Evolutionary conservation across 441 rosid genomes (phyloP), one percentile per base, ranked within the genome.

Genomic region (Macaranga tanarius): DNA sequence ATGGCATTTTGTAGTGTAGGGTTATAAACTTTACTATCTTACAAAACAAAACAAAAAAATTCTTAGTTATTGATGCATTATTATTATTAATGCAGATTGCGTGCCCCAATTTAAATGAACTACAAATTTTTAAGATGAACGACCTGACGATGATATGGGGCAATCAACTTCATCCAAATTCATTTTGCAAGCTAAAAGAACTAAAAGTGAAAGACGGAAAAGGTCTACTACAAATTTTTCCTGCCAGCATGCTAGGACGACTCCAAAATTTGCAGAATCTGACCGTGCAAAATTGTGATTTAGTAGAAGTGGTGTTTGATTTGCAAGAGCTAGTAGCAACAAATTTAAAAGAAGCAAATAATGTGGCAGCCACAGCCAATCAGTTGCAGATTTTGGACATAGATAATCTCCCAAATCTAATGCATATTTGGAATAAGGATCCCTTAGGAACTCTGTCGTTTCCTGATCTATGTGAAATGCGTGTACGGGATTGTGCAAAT

Each of bases 381-480:
- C 42, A 45, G 12, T 40, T 70, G 58, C 45, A 4, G 28, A 38
- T 6, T 17, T 2, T 60, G 45, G 23, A 28, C 20, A 10, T 70
- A 17, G 3, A 5, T 8, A 5, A 60, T 10, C 62, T 81, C 44
- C 78, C 72, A 31, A 70, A 70, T 38, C 42, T 81, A 74, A 81
- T 67, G 70, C 71, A 65, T 51, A 16, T 81, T 0, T 78, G 80
- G 80, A 59, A 56, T 45, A 19, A 56, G 25, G 73, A 77, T 65
- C 75, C 67, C 19, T 16, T 12, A 23, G 63, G 17, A 62, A 40
- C 19, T 51, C 12, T 2, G 20, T 72, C 50, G 7, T 76, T 81
- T 56, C 62, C 17, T 13, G 65, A 79, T 40, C 77, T 81, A 11
- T 42, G 17, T 0, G 5, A 2, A 0, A 42, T 77, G 2, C 5